Evolutionary conservation across 1,284 basidiomycete species (phyloP).

Genomic region (Marasmius oreades): DNA sequence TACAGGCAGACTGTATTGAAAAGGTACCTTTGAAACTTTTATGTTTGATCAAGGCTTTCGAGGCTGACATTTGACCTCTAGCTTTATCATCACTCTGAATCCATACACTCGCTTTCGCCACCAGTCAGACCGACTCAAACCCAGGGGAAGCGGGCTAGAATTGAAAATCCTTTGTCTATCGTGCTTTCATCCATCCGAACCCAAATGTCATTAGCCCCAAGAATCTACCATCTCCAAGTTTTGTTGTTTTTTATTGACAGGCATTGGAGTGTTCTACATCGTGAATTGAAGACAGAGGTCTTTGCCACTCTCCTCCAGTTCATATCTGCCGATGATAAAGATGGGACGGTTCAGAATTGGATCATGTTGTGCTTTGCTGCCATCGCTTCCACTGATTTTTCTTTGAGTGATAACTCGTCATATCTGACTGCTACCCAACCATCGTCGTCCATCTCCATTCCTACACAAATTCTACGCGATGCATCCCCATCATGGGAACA

Average conservation of each 20-base stretch:
- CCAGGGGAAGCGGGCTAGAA: slow-evolving; percentile 45
- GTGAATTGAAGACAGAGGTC: slow-evolving; percentile 53
- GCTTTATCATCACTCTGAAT: slow-evolving; percentile 63
- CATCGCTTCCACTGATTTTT: slow-evolving; percentile 49
- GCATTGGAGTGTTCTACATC: slow-evolving; percentile 64
- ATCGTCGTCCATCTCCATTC: slow-evolving; percentile 9
- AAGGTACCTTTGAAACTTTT: slow-evolving; percentile 45
- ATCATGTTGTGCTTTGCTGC: slow-evolving; percentile 75
- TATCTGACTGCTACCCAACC: slow-evolving; percentile 4
- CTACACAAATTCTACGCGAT: slow-evolving; percentile 16
- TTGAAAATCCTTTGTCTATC: slow-evolving; percentile 57
- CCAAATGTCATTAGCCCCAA: slow-evolving; percentile 29
- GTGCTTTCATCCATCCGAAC: slow-evolving; percentile 52
- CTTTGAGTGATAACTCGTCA: neutral
- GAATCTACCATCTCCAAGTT: slow-evolving; percentile 66
- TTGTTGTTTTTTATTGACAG: slow-evolving; percentile 82
- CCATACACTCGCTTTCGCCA: slow-evolving; percentile 38
- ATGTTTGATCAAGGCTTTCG: slow-evolving; percentile 5
- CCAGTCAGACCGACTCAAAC: slow-evolving; percentile 15
- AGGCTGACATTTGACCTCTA: slow-evolving; percentile 28
- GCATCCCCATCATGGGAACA: slow-evolving; percentile 57
- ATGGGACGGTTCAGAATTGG: slow-evolving; percentile 67
- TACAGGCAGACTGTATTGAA: slow-evolving; percentile 79
- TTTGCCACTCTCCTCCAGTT: slow-evolving; percentile 54
- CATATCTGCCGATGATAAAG: slow-evolving; percentile 60